Base-by-base conservation (phyloP, 2,329 filamentous ascomycete species). In the Fusarium metavorans region DNA sequence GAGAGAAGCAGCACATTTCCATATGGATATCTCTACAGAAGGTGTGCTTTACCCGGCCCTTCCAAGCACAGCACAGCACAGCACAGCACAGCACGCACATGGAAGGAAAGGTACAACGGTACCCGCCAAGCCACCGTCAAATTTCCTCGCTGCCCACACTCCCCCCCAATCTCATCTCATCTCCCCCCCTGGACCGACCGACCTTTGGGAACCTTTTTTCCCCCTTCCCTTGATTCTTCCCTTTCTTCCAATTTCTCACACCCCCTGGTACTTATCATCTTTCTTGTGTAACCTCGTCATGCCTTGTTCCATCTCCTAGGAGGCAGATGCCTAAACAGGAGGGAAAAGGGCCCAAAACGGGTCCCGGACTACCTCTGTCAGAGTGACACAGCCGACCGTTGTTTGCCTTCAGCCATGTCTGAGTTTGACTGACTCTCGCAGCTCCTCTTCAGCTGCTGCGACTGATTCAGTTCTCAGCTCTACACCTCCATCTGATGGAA, bases 101-200 rank as follows among this genome's bases (percentile, higher is more conserved):
- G 27, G 50, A 32, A 32, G 25, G 25, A 27, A 27, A 48, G 50
- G 60, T 73, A 74, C 64, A 61, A 30, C 41, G 50, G 60, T 73
- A 74, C 64, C 74, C 73, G 74, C 67, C 60, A 70, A 65, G 65
- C 63, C 54, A 66, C 67, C 65, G 72, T 64, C 72, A 75, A 77
- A 78, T 78, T 74, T 72, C 74, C 66, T 75, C 67, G 67, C 63
- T 66, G 64, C 58, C 72, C 66, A 72, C 74, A 64, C 58, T 64
- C 48, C 69, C 61, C 75, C 70, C 64, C 71, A 73, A 67, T 59
- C 66, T 64, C 73, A 76, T 72, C 62, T 69, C 68, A 75, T 74
- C 68, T 72, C 52, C 72, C 48, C 45, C 48, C 48, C 48, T 52
- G 48, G 48, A 8, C 48, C 63, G 48, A 52, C 48, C 48, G 48